phyloP scores from a whole-genome alignment of 805 yeast genomes.

The Wickerhamiella azymoides region DNA sequence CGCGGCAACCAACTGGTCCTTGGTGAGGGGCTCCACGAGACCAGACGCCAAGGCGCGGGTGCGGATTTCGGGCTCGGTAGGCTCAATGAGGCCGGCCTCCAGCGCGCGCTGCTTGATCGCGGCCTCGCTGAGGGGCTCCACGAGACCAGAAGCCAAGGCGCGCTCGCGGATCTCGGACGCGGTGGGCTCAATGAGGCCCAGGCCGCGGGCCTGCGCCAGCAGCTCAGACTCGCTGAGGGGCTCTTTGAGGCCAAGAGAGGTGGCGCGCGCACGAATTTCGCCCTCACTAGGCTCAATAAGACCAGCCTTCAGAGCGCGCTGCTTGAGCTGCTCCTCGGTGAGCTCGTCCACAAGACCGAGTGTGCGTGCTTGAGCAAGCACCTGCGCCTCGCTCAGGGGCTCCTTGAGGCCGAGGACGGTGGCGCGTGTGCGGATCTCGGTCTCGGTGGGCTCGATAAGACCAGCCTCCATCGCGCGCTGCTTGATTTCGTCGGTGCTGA shows the following conservation, averaged over 20 bases:
- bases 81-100: conserved; percentile 1
- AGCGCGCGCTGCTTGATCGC: conserved; percentile 14
- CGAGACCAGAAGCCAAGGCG: background rate
- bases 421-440: background rate
- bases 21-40: conserved; percentile 10
- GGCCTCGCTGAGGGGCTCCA: conserved; percentile 2
- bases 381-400: background rate
- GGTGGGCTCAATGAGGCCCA: conserved; percentile 29
- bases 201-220: background rate
- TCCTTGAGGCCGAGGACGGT: background rate
- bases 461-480: conserved; percentile 10
- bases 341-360: conserved; percentile 6
- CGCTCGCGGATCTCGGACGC: conserved; percentile 7
- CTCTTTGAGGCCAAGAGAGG: background rate
- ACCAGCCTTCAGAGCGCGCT: conserved; percentile 49
- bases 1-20: conserved; percentile 6
- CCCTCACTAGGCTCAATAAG: conserved; percentile 32
- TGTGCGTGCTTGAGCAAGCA: background rate
- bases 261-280: conserved; percentile 9
- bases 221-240: background rate
- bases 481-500: conserved; percentile 5
- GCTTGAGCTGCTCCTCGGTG: conserved; percentile 8
- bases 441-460: conserved; percentile 9
- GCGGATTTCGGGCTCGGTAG: background rate
- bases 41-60: conserved; percentile 10